These are phyloP conservation scores for Colletotrichum neosansevieriae DNA, from an alignment of 2,329 filamentous ascomycete species.

Conservation along the genomic window DNA sequence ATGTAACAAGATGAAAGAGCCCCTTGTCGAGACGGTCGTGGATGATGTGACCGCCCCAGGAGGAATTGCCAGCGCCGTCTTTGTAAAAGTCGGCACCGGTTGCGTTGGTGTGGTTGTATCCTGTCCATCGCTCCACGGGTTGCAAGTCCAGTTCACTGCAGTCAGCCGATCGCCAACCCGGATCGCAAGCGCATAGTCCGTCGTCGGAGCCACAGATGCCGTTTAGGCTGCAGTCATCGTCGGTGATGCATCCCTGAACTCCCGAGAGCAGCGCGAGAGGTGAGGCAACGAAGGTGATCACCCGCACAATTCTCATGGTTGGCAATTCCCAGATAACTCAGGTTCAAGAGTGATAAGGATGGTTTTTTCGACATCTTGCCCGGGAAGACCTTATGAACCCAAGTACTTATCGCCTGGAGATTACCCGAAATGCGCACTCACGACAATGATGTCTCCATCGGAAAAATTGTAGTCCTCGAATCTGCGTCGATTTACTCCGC, in stretches of 20 bases:
- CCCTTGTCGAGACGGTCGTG: conserved; percentile 53
- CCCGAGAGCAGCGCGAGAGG: neutral
- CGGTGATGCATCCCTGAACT: conserved; percentile 37
- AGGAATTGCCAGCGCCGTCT: conserved; percentile 53
- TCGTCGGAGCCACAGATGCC: conserved; percentile 43
- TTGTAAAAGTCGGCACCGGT: conserved; percentile 30
- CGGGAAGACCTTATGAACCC: too few relatives aligned
- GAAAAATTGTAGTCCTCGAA: conserved; percentile 24
- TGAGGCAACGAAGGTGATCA: neutral
- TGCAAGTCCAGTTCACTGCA: conserved; percentile 59
- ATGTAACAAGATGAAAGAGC: conserved; percentile 59
- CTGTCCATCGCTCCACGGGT: conserved; percentile 53
- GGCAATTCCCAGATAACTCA: too few relatives aligned
- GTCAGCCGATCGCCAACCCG: conserved; percentile 57
- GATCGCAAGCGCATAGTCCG: conserved; percentile 48
- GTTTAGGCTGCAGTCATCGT: conserved; percentile 50
- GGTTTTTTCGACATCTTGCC: too few relatives aligned
- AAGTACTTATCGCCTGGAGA: too few relatives aligned
- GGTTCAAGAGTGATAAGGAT: too few relatives aligned
- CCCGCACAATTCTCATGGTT: neutral
- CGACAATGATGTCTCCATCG: neutral
- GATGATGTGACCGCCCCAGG: conserved; percentile 61
- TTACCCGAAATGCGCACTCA: neutral
- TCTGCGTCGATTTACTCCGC: conserved; percentile 8
- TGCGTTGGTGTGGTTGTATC: conserved; percentile 58